Base-by-base conservation (phyloP, 2,329 filamentous ascomycete species). In the Talaromyces piceae region DNA sequence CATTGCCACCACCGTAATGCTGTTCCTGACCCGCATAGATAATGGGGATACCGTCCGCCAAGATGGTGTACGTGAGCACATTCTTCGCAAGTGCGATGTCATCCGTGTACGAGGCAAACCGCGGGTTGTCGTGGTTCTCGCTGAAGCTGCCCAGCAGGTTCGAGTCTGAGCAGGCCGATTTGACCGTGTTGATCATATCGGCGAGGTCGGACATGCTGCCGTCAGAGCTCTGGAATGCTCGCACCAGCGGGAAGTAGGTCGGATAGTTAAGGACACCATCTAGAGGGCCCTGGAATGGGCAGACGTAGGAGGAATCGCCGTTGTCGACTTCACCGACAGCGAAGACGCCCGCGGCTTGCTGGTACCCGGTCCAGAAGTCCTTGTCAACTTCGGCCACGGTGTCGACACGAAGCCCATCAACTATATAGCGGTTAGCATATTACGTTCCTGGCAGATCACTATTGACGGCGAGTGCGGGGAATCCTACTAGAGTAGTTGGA, bases 1-100 rank as follows among this genome's bases (percentile, higher is more conserved):
- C 67, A 31, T 63, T 70, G n/a, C 73, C 76, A 20, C 77, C 77
- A 2, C 67, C 63, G 59, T 77, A 84, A 51, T 78, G 79, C 61
- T 86, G 82, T 63, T 86, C 83, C 52, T 83, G 80, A n/a, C 83
- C 83, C 51, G 84, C 77, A 65, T 86, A 87, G 47, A 86, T 60
- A 46, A 85, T 81, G 2, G 82, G 82, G 48, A 86, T 81, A 3
- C 83, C 83, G 49, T 83, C 67, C 1, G 67, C 59, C 4, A 86
- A 72, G 41, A 86, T 75, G 11, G 77, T 75, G 58, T 80, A 86
- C 0, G 81, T 73, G 37, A 85, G 72, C 2, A 77, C 76, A 58
- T 86, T 86, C 65, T 82, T 80, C 22, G 81, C 77, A 1, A 82
- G 72, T 3, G 65, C 61, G 5, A 59, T 58, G 48, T 68, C 66